These are phyloP conservation scores for Isatis tinctoria DNA, from an alignment of 345 rosid species.

Conservation along the genomic window DNA sequence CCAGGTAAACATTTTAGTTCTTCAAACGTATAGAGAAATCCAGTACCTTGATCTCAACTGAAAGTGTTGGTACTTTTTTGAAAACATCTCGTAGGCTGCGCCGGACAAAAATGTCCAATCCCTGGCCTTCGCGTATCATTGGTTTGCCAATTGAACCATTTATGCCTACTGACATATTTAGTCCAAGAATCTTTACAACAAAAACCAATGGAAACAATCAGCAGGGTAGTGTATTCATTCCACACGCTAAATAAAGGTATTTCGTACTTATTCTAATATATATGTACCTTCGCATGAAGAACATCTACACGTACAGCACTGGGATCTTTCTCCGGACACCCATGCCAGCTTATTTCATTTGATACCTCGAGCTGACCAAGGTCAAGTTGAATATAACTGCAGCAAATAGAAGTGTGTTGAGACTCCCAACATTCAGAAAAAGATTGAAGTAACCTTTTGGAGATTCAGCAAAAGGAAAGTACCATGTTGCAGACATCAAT, in stretches of 20 bases:
- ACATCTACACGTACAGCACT: conserved; percentile 91
- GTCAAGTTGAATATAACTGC: conserved; percentile 95
- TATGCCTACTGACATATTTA: conserved; percentile 93
- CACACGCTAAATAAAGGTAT: conserved; percentile 1
- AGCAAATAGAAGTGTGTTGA: conserved; percentile 22
- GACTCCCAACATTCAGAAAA: conserved; percentile 1
- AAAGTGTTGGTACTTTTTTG: conserved; percentile 86
- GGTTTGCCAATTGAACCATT: conserved; percentile 78
- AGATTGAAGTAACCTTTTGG: background rate
- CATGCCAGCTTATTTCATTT: conserved; percentile 95
- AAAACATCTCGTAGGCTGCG: conserved; percentile 96
- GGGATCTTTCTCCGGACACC: conserved; percentile 78
- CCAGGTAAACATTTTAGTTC: conserved; percentile 10
- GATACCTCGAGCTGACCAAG: conserved; percentile 82
- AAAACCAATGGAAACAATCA: conserved; percentile 16
- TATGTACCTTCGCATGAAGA: conserved; percentile 87
- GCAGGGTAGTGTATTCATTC: conserved; percentile 1
- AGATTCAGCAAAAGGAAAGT: background rate
- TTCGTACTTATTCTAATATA: conserved; percentile 7
- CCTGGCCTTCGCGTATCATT: conserved; percentile 84
- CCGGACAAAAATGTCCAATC: conserved; percentile 76
- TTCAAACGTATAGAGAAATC: conserved; percentile 10
- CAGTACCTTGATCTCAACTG: conserved; percentile 85
- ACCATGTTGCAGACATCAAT: conserved; percentile 10
- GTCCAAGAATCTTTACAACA: conserved; percentile 72